Base-by-base conservation (phyloP, 2,329 filamentous ascomycete species). In the Sclerotinia minor region DNA sequence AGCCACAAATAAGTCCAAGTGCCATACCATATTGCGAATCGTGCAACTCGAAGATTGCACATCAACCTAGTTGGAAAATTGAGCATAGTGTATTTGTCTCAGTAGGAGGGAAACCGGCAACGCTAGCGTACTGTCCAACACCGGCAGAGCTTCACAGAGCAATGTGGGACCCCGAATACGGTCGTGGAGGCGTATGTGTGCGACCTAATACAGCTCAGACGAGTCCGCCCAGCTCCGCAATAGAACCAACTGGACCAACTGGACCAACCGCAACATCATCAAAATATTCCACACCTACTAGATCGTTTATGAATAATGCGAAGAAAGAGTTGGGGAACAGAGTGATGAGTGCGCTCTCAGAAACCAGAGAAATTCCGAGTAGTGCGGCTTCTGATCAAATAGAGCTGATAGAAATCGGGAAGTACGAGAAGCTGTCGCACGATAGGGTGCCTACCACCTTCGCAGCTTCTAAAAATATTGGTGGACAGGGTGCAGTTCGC, bases 61-160 rank as follows among this genome's bases (percentile, higher is more conserved):
- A 68, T 50, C 66, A 68, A 32, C 60, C 59, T 35, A 55, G 49
- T 44, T 69, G 70, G 69, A 69, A 59, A 24, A 70, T 72, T 32
- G 70, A 72, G 29, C 57, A 72, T 44, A 68, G 69, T 38, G 38
- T 68, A 17, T 72, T 64, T 26, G 65, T 72, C 8, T 72, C 71
- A 44, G 65, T 53, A 6, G 66, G 66, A 41, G 66, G 64, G 5
- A 58, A 53, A 19, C 65, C 44, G 19, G 60, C 70, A 11, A 68
- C 45, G 11, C 41, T 67, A 21, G 67, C 64, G 49, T 64, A 45
- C 24, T 67, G 64, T 41, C 67, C 69, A 29, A 71, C 55, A 15
- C 68, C 64, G 8, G 47, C 65, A 47, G 67, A 70, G 60, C 58
- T 69, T 44, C 65, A 69, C 54, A 63, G 65, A 60, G 67, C 45